phyloP scores from a whole-genome alignment of 2,329 filamentous ascomycete species.

The Fonsecaea monophora region DNA sequence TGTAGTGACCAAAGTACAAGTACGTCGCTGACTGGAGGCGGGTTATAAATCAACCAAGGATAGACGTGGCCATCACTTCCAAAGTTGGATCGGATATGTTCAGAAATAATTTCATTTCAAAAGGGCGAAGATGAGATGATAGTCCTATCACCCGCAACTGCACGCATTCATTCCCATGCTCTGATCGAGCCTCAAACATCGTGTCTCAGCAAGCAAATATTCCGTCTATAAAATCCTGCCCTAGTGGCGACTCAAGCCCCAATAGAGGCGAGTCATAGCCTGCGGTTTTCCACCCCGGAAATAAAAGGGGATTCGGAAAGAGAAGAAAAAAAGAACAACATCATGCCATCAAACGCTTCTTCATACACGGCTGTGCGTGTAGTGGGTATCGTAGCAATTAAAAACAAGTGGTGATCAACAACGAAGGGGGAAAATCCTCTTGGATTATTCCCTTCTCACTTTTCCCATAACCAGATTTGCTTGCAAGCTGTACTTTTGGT shows the following conservation, averaged over 20 bases:
- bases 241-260: background rate
- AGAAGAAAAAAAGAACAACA: background rate
- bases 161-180: no score
- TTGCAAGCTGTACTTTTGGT: no score
- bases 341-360: background rate
- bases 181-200: no score
- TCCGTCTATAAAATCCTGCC: background rate
- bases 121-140: background rate
- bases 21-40: no score
- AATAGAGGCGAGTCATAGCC: background rate
- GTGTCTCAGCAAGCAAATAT: background rate
- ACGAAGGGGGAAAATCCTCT: background rate
- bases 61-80: background rate
- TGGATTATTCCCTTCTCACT: background rate
- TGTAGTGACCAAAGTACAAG: no score
- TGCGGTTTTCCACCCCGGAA: background rate
- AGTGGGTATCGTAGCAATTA: constrained; percentile 1
- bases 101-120: background rate
- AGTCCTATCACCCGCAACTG: background rate
- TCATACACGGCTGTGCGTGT: background rate
- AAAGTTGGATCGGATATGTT: background rate
- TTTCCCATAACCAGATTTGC: background rate
- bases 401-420: background rate
- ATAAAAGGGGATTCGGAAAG: background rate
- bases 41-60: no score